These are phyloP conservation scores for Eremothecium cymbalariae DNA, from an alignment of 1,139 yeast species.

Conservation along the genomic window DNA sequence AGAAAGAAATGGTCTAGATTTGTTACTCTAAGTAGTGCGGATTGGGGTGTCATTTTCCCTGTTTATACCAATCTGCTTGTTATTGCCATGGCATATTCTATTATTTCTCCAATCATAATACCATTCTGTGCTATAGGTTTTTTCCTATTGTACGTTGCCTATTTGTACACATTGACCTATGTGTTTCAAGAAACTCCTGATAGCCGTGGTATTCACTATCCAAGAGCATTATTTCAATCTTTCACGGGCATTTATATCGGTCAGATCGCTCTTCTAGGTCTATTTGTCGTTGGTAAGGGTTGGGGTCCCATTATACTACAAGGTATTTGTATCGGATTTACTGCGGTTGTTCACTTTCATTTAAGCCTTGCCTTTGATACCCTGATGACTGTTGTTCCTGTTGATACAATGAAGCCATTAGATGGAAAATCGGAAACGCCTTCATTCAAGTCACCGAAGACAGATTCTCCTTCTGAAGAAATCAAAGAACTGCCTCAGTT, in stretches of 20 bases:
- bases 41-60: conserved; percentile 91
- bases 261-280: conserved; percentile 64
- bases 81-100: conserved; percentile 67
- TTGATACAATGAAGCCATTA: conserved; percentile 55
- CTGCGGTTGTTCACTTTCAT: conserved; percentile 57
- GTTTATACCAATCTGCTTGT: conserved; percentile 74
- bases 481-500: conserved; percentile 26
- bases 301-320: conserved; percentile 90
- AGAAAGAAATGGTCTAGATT: conserved; percentile 79
- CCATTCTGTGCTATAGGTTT: conserved; percentile 65
- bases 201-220: conserved; percentile 77
- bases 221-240: conserved; percentile 80
- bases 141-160: conserved; percentile 66
- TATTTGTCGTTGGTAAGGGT: conserved; percentile 83
- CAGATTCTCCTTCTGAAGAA: conserved; percentile 14
- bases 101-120: conserved; percentile 72
- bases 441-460: conserved; percentile 32
- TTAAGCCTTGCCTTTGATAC: conserved; percentile 56
- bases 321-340: conserved; percentile 53
- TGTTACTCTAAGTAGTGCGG: conserved; percentile 50
- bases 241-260: conserved; percentile 84
- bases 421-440: conserved; percentile 64
- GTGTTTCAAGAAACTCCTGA: conserved; percentile 60
- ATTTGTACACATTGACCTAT: conserved; percentile 70
- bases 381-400: conserved; percentile 51